Conservation (phyloP, 208 protist species). For the Lotmaria passim region DNA sequence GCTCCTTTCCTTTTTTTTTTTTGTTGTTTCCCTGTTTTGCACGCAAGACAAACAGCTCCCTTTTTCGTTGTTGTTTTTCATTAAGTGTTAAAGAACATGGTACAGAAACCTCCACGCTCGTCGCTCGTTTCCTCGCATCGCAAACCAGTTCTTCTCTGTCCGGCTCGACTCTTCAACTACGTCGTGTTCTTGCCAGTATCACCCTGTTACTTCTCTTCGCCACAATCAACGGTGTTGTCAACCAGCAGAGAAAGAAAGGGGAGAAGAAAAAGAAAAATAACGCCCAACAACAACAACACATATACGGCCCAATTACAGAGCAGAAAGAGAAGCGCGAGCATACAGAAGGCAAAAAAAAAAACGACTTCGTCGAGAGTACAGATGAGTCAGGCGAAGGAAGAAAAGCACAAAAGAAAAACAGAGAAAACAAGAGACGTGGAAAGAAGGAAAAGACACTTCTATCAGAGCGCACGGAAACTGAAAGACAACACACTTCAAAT, state of each 20-base stretch:
- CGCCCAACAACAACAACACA: slow-evolving; percentile 1
- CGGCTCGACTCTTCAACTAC: background rate
- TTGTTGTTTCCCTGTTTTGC: background rate
- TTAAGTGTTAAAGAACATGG: too few relatives aligned
- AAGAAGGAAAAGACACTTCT: too few relatives aligned
- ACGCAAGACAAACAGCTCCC: background rate
- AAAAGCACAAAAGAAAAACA: slow-evolving; percentile 9
- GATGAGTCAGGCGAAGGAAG: background rate
- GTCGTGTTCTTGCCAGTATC: background rate
- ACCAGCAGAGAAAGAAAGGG: background rate
- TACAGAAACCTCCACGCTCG: too few relatives aligned
- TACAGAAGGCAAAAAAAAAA: background rate
- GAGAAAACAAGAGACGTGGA: slow-evolving; percentile 13
- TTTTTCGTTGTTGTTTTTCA: background rate
- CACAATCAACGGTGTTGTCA: background rate
- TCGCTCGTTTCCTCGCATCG: background rate
- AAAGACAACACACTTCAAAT: too few relatives aligned
- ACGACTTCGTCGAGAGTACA: background rate
- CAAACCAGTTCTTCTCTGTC: too few relatives aligned
- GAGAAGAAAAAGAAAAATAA: too few relatives aligned
- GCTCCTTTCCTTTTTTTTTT: too few relatives aligned
- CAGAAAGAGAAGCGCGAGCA: background rate
- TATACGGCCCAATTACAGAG: background rate
- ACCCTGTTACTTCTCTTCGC: background rate
- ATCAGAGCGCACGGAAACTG: background rate